phyloP scores from a whole-genome alignment of 306 rosid genomes.

The Crataegus laevigata region DNA sequence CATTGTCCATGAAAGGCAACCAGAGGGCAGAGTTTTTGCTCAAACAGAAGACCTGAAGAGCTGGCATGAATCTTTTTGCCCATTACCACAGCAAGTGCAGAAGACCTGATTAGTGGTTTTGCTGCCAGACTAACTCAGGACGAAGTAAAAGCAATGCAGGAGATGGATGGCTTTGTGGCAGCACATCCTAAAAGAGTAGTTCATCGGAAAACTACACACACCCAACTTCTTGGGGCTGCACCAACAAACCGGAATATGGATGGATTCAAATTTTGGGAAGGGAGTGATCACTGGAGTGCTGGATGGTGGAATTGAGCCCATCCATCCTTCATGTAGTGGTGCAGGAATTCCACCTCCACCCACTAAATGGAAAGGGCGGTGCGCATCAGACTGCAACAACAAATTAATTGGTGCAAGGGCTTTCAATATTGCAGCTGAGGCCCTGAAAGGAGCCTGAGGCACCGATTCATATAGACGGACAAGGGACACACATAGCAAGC shows the following conservation, averaged over 20 bases:
- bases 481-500: conserved; percentile 72
- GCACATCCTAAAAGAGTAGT: conserved; percentile 42
- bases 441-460: conserved; percentile 30
- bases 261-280: conserved; percentile 61
- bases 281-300: conserved; percentile 70
- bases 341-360: conserved; percentile 69
- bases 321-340: conserved; percentile 63
- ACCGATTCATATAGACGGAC: conserved; percentile 52
- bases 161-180: conserved; percentile 48
- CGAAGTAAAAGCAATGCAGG: conserved; percentile 35
- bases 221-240: conserved; percentile 57
- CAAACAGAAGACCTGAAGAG: conserved; percentile 35
- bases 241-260: conserved; percentile 48
- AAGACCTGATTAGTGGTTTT: conserved; percentile 51
- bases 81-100: conserved; percentile 21
- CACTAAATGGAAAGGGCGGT: conserved; percentile 69
- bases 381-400: conserved; percentile 57
- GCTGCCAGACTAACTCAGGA: conserved; percentile 59
- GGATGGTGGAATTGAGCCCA: conserved; percentile 54
- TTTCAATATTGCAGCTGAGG: conserved; percentile 37
- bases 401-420: conserved; percentile 71
- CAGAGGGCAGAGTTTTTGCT: conserved; percentile 25
- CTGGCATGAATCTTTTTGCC: conserved; percentile 72
- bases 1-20: conserved; percentile 55
- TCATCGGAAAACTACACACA: conserved; percentile 50